Base-by-base conservation (phyloP, 257 asterid species). In the Solanum clarkiae region DNA sequence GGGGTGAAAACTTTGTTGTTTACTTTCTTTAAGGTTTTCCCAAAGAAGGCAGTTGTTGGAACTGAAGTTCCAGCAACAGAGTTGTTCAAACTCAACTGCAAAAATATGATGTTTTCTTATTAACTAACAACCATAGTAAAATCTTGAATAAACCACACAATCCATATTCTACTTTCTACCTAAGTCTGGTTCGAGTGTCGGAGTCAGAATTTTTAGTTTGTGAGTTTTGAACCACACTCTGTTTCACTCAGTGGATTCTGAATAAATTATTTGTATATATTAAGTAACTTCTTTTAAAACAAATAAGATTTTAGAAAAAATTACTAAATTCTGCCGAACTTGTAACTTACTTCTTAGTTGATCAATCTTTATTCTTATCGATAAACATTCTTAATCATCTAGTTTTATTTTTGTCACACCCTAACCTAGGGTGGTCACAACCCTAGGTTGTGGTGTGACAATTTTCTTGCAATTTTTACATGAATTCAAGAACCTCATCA, bases 11-110 rank as follows among this genome's bases (percentile, higher is more conserved):
- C 17, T 77, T 88, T 24, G 83, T 86, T 74, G 20, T 57, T 57
- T 80, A 80, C 86, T 62, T 68, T 77, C 20, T 85, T 90, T 45
- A 88, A 56, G 29, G 86, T 56, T 47, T 75, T 90, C 49, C 91
- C 92, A 12, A 85, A 88, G 59, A 90, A 90, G 17, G 84, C 65
- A 9, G 88, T 83, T 85, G 86, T 85, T 53, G 88, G 88, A 72
- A 85, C 70, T 42, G 87, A 85, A 71, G 82, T 63, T 69, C 89
- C 90, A 10, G 82, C 26, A 40, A 60, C 70, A 80, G 84, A 87
- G 42, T 86, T 77, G 56, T 88, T 88, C 82, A 86, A 55, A 74
- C 85, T 90, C 86, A 88, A 81, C 91, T 90, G 91, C 88, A 89
- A 84, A 29, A 29, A 77, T 71, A n/a, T 7, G 54, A 80, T 65